Evolutionary conservation across 2,329 filamentous ascomycete genomes (phyloP), one percentile per base, ranked within the genome.

Genomic region (Pyrenochaeta sp.): DNA sequence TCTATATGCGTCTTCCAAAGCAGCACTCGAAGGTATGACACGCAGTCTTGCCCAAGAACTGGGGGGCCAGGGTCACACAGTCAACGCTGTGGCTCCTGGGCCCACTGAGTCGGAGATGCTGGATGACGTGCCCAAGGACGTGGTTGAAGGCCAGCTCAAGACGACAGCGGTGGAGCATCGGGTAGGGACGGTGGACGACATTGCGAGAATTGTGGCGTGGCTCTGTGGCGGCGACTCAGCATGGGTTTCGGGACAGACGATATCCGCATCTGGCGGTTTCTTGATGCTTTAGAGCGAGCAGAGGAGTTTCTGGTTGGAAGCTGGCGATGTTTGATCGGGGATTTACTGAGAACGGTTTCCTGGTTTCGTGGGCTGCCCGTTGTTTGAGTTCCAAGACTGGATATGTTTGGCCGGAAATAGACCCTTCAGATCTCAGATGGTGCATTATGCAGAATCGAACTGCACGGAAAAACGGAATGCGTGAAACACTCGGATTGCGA

Each of bases 21-120:
- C 80, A 0, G 84, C 82, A 5, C 61, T 86, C 11, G 83, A 87
- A 61, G 81, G 77, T 0, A 63, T 86, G 41, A 86, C 84, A 7
- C 72, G 82, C 6, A 77, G 73, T 30, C 81, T 81, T 76, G 83
- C 84, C 0, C 73, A 74, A 0, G 83, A 87, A 65, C 68, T 86
- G 7, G 83, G 83, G 0, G 60, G 48, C 3, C 67, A 76, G 44
- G 81, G 83, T 0, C 81, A 81, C 44, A 86, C 83, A 0, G 83
- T 84, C 18, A 87, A 87, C 52, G 74, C 76, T 0, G 78, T 87
- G 2, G 78, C 78, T 14, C 82, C 83, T 0, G 84, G 84, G 0
- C 82, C 83, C 0, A 79, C 84, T 5, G 67, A 79, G 65, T 84
- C 75, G 20, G 81, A 83, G 6, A 77, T 87, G 76, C 60, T 85